Base-by-base conservation (phyloP, 495 filamentous ascomycete genomes). In the Penicillium verhagenii region DNA sequence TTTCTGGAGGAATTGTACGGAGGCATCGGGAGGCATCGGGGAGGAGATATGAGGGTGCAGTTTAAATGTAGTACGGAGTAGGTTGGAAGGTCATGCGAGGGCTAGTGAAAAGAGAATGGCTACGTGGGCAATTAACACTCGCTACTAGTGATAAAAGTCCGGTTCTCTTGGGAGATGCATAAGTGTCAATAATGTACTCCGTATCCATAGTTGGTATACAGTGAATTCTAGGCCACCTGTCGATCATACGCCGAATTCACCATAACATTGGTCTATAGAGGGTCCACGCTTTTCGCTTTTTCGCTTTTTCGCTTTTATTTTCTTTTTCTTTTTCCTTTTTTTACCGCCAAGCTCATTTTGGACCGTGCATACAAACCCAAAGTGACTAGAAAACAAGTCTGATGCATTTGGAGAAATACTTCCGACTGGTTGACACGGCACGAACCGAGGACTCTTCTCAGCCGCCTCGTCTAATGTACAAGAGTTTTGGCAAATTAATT, bases 381-480 rank as follows among this genome's bases (percentile, higher is more conserved):
- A n/a, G n/a, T n/a, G n/a, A n/a, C n/a, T 39, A 39, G 19, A 23
- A 21, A 5, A 14, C 40, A 14, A 43, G 19, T 43, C 40, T 23
- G 13, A 43, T 43, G 20, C 19, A 24, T 20, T 19, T 24, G 19
- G 40, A 21, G 40, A 24, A 24, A 23, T 43, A 45, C 13, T 45
- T 45, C 42, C 23, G 42, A 26, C 21, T 14, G n/a, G 44, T 20
- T 40, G 33, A 29, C 59, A 42, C 54, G 59, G 59, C 47, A 58
- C 54, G 59, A 58, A 58, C 59, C 54, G 59, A 61, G 42, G 10
- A 19, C 45, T 47, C 47, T 20, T 14, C 44, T 50, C 50, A 47
- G 47, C 54, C 43, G 49, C 42, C 26, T 23, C 33, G 39, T 47
- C 21, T n/a, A n/a, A n/a, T n/a, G n/a, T n/a, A n/a, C 47, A 46